Evolutionary conservation across 208 protist genomes (phyloP).

Genomic region (Acanthamoeba royreba): DNA sequence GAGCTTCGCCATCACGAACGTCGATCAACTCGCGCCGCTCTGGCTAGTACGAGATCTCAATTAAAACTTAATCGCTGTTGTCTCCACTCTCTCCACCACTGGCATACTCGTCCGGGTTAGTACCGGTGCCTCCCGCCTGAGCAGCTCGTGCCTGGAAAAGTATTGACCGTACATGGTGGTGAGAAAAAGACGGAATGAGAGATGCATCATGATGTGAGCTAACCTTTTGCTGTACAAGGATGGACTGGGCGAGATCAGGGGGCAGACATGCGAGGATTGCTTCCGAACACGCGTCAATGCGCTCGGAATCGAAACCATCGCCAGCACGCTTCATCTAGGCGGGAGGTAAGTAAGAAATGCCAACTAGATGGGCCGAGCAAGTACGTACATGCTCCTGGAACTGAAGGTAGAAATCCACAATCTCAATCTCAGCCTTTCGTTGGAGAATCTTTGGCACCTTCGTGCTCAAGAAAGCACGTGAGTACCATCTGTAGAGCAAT

Average conservation of each 20-base stretch:
- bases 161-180: too few species aligned
- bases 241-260: neutral
- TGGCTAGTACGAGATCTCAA: too few species aligned
- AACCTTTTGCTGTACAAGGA: conserved; percentile 4
- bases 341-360: neutral
- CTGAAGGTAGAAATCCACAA: neutral
- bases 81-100: too few species aligned
- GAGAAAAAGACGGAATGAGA: neutral
- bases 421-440: conserved; percentile 2
- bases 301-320: neutral
- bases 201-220: neutral
- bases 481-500: neutral
- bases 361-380: too few species aligned
- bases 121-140: too few species aligned
- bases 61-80: too few species aligned
- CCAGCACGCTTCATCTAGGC: neutral
- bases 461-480: neutral
- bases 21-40: too few species aligned
- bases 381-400: neutral
- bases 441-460: neutral
- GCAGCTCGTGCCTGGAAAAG: too few species aligned
- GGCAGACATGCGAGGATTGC: conserved; percentile 2
- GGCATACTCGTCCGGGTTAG: too few species aligned
- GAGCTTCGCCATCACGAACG: too few species aligned
- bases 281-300: neutral